Evolutionary conservation across 352 stramenopile genomes (phyloP).

Genomic region (Thalassiosira hispida): DNA sequence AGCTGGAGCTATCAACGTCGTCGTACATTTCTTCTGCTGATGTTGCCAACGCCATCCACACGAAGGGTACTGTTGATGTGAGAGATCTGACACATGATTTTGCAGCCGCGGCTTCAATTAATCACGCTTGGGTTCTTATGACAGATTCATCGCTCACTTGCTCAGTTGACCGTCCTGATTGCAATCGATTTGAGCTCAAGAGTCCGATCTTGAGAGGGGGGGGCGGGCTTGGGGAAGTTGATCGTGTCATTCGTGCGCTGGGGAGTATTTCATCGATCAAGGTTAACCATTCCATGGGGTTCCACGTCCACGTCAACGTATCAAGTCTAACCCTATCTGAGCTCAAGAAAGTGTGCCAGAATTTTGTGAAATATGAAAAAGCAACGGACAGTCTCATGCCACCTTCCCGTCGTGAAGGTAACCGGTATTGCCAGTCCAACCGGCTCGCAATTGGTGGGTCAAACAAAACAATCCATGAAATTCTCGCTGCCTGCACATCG

Average conservation of each 20-base stretch:
- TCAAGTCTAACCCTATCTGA: conserved; percentile 11
- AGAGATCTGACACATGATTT: conserved; percentile 26
- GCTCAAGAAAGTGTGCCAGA: conserved; percentile 66
- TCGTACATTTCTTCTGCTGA: neutral
- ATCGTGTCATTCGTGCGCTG: conserved; percentile 29
- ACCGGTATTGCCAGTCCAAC: conserved; percentile 62
- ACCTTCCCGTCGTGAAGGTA: conserved; percentile 43
- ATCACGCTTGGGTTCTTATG: conserved; percentile 50
- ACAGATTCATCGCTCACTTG: conserved; percentile 49
- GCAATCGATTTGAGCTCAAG: conserved; percentile 65
- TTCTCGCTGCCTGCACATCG: conserved; percentile 29
- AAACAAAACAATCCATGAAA: conserved; percentile 19
- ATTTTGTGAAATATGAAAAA: conserved; percentile 65
- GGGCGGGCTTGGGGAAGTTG: conserved; percentile 36
- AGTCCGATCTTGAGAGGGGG: conserved; percentile 52
- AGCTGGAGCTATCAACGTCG: conserved; percentile 57
- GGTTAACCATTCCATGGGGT: conserved; percentile 65
- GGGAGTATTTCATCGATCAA: conserved; percentile 24
- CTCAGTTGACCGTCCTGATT: conserved; percentile 31
- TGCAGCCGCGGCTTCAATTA: neutral
- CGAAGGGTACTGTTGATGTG: conserved; percentile 7
- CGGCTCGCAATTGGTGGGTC: conserved; percentile 21
- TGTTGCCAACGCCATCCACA: conserved; percentile 20
- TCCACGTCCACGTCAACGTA: conserved; percentile 66
- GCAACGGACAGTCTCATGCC: conserved; percentile 66